These are phyloP conservation scores for Colletotrichum shisoi DNA, from an alignment of 2,329 filamentous ascomycete genomes.

Conservation along the genomic window DNA sequence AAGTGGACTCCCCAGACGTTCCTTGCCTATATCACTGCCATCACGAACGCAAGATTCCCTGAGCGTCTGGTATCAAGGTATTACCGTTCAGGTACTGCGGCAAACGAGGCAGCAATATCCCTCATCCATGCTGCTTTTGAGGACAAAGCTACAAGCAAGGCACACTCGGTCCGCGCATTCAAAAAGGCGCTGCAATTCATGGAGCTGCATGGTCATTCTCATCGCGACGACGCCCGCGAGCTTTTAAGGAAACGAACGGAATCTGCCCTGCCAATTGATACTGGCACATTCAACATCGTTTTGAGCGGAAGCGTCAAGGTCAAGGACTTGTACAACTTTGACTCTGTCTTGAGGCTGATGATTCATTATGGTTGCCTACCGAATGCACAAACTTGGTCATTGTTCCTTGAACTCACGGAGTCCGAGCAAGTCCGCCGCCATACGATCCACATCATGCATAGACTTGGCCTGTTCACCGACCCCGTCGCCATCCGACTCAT, in stretches of 20 bases:
- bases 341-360: constrained; percentile 54
- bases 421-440: constrained; percentile 63
- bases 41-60: constrained; percentile 52
- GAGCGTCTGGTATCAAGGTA: constrained; percentile 47
- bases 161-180: constrained; percentile 52
- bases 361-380: constrained; percentile 50
- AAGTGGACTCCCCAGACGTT: constrained; percentile 55
- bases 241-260: constrained; percentile 52
- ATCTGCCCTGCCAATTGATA: constrained; percentile 54
- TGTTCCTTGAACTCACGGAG: constrained; percentile 63
- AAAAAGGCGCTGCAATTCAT: constrained; percentile 58
- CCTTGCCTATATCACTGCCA: constrained; percentile 52
- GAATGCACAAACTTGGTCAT: constrained; percentile 58
- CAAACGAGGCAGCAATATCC: constrained; percentile 51
- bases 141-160: constrained; percentile 47
- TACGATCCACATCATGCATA: constrained; percentile 57
- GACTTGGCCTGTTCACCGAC: constrained; percentile 54
- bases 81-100: constrained; percentile 48
- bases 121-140: constrained; percentile 53
- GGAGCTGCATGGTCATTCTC: constrained; percentile 42
- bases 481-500: constrained; percentile 50
- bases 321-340: constrained; percentile 55
- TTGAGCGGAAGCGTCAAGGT: constrained; percentile 52
- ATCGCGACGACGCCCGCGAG: constrained; percentile 43
- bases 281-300: constrained; percentile 59